Conservation (phyloP, 2,329 filamentous ascomycete genomes). For the Colletotrichum destructivum region DNA sequence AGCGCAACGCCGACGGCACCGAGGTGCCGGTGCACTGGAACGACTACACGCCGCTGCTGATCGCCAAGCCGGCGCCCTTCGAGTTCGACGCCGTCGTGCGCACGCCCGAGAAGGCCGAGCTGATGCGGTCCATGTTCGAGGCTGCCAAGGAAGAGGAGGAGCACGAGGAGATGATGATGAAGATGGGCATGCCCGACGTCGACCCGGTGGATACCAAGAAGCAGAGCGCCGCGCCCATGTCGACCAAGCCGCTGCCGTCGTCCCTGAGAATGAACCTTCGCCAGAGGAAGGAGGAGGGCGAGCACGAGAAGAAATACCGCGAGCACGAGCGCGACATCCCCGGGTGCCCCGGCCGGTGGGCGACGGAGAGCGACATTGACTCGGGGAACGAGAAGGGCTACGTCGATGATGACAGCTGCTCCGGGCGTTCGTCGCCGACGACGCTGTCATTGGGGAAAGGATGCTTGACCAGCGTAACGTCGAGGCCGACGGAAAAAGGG, state of each 20-base stretch:
- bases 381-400: slow-evolving; percentile 42
- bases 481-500: not conserved
- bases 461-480: no score
- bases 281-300: slow-evolving; percentile 35
- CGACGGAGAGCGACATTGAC: slow-evolving; percentile 39
- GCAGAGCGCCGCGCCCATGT: slow-evolving; percentile 24
- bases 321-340: slow-evolving; percentile 40
- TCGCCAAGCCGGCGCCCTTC: slow-evolving; percentile 59
- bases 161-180: slow-evolving; percentile 48
- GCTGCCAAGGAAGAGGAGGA: slow-evolving; percentile 50
- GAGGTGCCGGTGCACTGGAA: slow-evolving; percentile 60
- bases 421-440: slow-evolving; percentile 37
- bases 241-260: slow-evolving; percentile 17
- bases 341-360: slow-evolving; percentile 41
- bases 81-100: slow-evolving; percentile 55
- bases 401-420: slow-evolving; percentile 38
- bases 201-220: slow-evolving; percentile 10
- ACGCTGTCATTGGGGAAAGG: slow-evolving; percentile 4
- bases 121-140: slow-evolving; percentile 55
- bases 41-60: slow-evolving; percentile 59
- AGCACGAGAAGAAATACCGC: slow-evolving; percentile 37
- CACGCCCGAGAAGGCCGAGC: slow-evolving; percentile 43
- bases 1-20: slow-evolving; percentile 44
- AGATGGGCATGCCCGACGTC: slow-evolving; percentile 39
- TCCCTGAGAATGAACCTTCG: slow-evolving; percentile 35